A percentile compares a stretch with the other conserved stretches of the same genome.
phyloP scores from a whole-genome alignment of 176 grass and related monocot species.

The Triticum urartu region DNA sequence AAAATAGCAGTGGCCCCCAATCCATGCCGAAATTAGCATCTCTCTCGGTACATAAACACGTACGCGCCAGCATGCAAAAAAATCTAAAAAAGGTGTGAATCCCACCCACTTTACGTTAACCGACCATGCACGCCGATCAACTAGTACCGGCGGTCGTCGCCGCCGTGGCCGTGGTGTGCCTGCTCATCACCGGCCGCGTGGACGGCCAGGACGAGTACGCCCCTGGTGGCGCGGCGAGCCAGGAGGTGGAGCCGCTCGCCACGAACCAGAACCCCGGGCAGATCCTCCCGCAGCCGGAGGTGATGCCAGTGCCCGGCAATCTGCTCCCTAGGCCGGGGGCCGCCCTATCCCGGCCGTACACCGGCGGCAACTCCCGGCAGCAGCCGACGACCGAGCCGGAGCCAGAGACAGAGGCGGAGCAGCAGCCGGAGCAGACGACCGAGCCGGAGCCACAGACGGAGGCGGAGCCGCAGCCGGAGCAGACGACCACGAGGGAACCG shows the following conservation, averaged over 20 bases:
- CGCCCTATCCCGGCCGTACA: no score
- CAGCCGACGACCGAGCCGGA: background rate
- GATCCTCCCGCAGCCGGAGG: background rate
- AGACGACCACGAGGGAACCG: no score
- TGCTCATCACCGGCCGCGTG: background rate
- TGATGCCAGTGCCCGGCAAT: background rate
- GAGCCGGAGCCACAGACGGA: background rate
- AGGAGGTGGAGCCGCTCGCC: background rate
- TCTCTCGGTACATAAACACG: background rate
- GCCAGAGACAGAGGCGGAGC: background rate
- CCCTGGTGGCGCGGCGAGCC: background rate
- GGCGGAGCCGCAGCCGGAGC: no score
- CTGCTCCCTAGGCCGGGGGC: background rate
- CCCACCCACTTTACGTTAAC: background rate
- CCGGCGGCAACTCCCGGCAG: background rate
- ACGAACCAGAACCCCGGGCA: background rate
- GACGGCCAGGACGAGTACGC: background rate
- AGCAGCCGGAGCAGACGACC: no score
- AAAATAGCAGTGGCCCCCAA: background rate
- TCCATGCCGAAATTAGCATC: background rate
- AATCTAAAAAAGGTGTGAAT: background rate
- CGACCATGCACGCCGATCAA: background rate
- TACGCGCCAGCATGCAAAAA: background rate
- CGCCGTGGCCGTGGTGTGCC: conserved; percentile 22
- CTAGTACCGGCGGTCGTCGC: background rate